A percentile compares a stretch with the other conserved stretches of the same genome.
Evolutionary conservation across 2,329 filamentous ascomycete species (phyloP).

Genomic region (Raffaelea albimanens): DNA sequence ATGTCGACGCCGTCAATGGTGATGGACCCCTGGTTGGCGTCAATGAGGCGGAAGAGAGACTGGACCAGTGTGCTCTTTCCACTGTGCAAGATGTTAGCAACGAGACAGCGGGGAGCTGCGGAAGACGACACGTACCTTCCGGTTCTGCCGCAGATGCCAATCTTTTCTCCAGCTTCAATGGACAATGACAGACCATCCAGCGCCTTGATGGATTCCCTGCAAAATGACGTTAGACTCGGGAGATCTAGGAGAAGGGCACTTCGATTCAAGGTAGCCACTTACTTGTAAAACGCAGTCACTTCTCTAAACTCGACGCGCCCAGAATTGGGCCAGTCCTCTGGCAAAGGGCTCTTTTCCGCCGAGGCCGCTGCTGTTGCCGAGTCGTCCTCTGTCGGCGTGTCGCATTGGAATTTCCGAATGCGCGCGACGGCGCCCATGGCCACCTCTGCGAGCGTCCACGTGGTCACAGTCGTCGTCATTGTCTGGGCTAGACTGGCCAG

Average conservation of each 20-base stretch:
- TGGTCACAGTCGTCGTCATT: neutral
- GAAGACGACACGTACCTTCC: conserved; percentile 12
- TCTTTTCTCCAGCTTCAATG: conserved; percentile 20
- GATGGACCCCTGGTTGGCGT: conserved; percentile 32
- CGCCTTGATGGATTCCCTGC: conserved; percentile 6
- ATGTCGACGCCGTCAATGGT: conserved; percentile 33
- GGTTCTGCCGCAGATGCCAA: conserved; percentile 26
- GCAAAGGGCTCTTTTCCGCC: no score
- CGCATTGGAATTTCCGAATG: conserved; percentile 8
- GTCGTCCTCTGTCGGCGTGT: conserved; percentile 6
- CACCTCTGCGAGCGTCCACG: conserved; percentile 18
- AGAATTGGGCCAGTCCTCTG: conserved; percentile 4
- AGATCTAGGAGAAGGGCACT: no score
- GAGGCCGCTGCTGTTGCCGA: neutral
- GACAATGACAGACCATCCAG: conserved; percentile 18
- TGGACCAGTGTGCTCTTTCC: conserved; percentile 22
- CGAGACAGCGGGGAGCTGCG: no score
- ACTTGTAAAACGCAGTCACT: conserved; percentile 2
- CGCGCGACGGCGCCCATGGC: conserved; percentile 19
- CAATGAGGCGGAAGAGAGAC: conserved; percentile 36
- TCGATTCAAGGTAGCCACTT: no score
- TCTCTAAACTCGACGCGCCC: neutral
- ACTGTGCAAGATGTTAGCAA: neutral
- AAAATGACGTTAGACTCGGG: no score
- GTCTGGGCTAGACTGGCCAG: neutral